These are phyloP conservation scores for Xylariomycetidae sp. DNA, from an alignment of 2,329 filamentous ascomycete genomes.

Conservation along the genomic window DNA sequence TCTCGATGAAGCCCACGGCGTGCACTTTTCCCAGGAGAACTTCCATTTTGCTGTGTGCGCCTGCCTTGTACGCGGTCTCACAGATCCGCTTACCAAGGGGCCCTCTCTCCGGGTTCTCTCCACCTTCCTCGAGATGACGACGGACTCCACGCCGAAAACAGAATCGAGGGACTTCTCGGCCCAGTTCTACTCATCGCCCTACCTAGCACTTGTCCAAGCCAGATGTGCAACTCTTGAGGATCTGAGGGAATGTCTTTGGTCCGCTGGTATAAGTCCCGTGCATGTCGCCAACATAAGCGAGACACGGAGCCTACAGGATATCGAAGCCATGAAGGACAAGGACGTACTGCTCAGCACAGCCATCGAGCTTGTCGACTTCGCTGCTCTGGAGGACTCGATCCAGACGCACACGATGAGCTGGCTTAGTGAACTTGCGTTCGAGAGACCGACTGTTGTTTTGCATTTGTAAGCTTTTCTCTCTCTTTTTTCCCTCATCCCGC, in stretches of 20 bases:
- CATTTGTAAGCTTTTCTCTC: conserved; percentile 46
- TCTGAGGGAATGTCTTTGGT: conserved; percentile 58
- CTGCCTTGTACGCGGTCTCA: conserved; percentile 59
- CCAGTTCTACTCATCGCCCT: conserved; percentile 45
- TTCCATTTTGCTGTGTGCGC: conserved; percentile 66
- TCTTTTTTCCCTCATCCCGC: not conserved
- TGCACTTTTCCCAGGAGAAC: conserved; percentile 59
- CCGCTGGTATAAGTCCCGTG: conserved; percentile 47
- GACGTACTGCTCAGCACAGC: conserved; percentile 59
- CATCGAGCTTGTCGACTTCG: conserved; percentile 63
- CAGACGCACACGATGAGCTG: conserved; percentile 56
- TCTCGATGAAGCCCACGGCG: conserved; percentile 61
- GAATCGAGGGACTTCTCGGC: conserved; percentile 25
- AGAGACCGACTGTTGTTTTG: conserved; percentile 51
- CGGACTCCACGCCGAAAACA: conserved; percentile 26
- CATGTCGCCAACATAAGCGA: conserved; percentile 35
- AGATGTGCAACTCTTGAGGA: conserved; percentile 54
- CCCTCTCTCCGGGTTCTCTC: conserved; percentile 57
- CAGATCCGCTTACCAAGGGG: conserved; percentile 55
- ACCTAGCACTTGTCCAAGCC: conserved; percentile 56
- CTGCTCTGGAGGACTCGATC: conserved; percentile 57
- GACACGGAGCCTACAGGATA: conserved; percentile 37
- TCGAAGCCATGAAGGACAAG: conserved; percentile 50
- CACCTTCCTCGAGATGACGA: conserved; percentile 54
- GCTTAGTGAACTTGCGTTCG: conserved; percentile 52